These are phyloP conservation scores for Xylogone sp. DNA, from an alignment of 2,329 filamentous ascomycete genomes.

Conservation along the genomic window DNA sequence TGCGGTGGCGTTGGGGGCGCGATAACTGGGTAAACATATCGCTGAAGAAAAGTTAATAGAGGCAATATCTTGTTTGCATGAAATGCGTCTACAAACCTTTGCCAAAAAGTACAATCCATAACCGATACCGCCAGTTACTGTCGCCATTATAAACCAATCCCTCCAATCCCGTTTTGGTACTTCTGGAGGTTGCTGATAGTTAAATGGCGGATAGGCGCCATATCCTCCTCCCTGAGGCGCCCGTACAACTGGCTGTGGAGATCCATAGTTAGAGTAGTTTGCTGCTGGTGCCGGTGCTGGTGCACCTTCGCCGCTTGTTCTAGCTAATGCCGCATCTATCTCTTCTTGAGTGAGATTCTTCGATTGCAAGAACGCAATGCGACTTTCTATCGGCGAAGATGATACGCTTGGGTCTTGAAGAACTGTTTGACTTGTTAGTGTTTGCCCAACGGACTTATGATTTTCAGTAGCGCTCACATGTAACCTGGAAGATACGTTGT, in stretches of 20 bases:
- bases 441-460: background rate
- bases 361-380: conserved; percentile 86
- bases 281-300: conserved; percentile 25
- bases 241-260: conserved; percentile 38
- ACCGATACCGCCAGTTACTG: conserved; percentile 81
- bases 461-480: conserved; percentile 24
- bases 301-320: conserved; percentile 60
- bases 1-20: conserved; percentile 91
- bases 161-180: conserved; percentile 87
- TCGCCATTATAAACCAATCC: conserved; percentile 99
- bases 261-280: conserved; percentile 36
- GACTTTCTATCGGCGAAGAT: conserved; percentile 85
- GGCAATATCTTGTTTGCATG: background rate
- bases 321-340: conserved; percentile 77
- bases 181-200: conserved; percentile 56
- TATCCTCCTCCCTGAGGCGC: conserved; percentile 36
- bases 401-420: conserved; percentile 92
- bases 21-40: conserved; percentile 88
- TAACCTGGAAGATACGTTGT: conserved; percentile 21
- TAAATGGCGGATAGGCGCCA: conserved; percentile 44
- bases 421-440: conserved; percentile 49
- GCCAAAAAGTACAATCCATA: conserved; percentile 87
- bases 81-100: conserved; percentile 54
- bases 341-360: conserved; percentile 98
- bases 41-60: conserved; percentile 40